Percentiles rank a stretch among this genome's conserved stretches.
Evolutionary conservation across 495 filamentous ascomycete species (phyloP).

Genomic region (Poronia punctata): DNA sequence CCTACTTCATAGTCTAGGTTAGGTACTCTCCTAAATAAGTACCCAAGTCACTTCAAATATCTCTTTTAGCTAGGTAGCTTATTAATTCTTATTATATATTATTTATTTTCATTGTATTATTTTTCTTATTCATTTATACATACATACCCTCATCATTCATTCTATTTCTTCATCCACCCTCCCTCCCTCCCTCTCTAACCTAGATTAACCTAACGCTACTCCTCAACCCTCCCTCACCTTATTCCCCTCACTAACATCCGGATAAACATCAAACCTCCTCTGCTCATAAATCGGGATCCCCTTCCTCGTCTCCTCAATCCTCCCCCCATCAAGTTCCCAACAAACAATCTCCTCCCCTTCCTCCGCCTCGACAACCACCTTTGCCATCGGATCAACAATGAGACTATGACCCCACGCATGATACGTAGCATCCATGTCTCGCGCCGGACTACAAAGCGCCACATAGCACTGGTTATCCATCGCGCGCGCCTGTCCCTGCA

Average conservation of each 20-base stretch:
- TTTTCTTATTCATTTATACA: too few species aligned
- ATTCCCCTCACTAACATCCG: slow-evolving; percentile 63
- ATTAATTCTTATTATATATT: too few species aligned
- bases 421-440: slow-evolving; percentile 71
- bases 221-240: slow-evolving; percentile 26
- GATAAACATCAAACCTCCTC: slow-evolving; percentile 92
- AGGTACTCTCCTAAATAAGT: too few species aligned
- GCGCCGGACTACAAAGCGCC: slow-evolving; percentile 81
- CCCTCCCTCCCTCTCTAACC: too few species aligned
- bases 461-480: slow-evolving; percentile 96
- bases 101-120: too few species aligned
- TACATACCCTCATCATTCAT: too few species aligned
- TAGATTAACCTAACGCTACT: too few species aligned
- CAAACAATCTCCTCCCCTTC: slow-evolving; percentile 71
- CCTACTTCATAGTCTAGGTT: too few species aligned
- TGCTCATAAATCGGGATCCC: slow-evolving; percentile 80
- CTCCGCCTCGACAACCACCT: slow-evolving; percentile 64
- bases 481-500: slow-evolving; percentile 76
- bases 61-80: too few species aligned
- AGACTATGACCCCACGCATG: slow-evolving; percentile 89
- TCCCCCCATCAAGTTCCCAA: slow-evolving; percentile 62
- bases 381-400: slow-evolving; percentile 82
- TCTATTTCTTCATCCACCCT: too few species aligned
- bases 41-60: too few species aligned
- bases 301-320: slow-evolving; percentile 70